Evolutionary conservation across 192 early-diverging fungal species (phyloP).

Genomic region (Gaertneriomyces semiglobifer): DNA sequence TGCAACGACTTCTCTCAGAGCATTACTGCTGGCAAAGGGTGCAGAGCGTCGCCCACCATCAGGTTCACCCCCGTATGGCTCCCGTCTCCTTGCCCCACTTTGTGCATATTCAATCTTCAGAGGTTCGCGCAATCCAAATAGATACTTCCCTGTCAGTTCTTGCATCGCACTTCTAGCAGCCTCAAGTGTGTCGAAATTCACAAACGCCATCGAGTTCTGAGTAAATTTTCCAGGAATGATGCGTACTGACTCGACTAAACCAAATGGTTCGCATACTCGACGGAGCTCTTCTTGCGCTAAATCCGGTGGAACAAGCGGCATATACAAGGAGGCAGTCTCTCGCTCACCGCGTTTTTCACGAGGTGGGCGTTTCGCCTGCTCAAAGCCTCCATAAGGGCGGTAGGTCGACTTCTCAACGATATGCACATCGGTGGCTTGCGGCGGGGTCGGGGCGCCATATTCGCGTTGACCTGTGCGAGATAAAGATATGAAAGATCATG

Average conservation of each 20-base stretch:
- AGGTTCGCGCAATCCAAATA: constrained; percentile 22
- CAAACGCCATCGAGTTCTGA: constrained; percentile 27
- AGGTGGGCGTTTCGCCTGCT: background rate
- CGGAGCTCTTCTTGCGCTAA: constrained; percentile 9
- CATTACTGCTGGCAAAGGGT: background rate
- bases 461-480: background rate
- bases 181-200: constrained; percentile 17
- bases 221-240: constrained; percentile 25
- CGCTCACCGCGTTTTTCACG: constrained; percentile 3
- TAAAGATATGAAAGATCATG: background rate
- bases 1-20: background rate
- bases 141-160: constrained; percentile 7
- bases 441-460: background rate
- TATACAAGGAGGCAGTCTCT: constrained; percentile 23
- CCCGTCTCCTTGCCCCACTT: background rate
- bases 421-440: background rate
- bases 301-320: constrained; percentile 23
- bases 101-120: constrained; percentile 27
- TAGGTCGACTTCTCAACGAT: background rate
- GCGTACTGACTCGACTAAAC: constrained; percentile 18
- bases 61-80: background rate
- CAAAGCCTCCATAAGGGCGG: no score
- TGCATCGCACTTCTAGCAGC: constrained; percentile 9
- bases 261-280: constrained; percentile 8
- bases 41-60: background rate